Base-by-base conservation (phyloP, 106 monocot species). In the Amphibolis antarctica region DNA sequence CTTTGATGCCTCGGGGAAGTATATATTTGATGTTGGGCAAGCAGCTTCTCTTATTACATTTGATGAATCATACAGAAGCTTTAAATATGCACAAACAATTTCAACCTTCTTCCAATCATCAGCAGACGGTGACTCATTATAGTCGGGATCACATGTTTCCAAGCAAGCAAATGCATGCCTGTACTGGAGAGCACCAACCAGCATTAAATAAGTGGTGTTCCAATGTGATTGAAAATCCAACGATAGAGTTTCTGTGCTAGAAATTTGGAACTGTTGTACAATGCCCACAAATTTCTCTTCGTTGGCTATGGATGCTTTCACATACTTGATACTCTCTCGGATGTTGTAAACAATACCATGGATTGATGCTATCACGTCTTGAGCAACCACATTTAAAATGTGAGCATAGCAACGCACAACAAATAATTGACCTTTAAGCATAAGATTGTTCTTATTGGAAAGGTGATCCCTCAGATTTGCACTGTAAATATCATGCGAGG, bases 81-180 rank as follows among this genome's bases (percentile, higher is more conserved):
- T 88, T 36, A 93, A 68, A 45, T 62, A 86, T 19, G 67, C 59
- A 61, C 93, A 93, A 22, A 83, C 86, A 54, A 81, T 68, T 55
- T 93, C 93, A 28, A 93, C 86, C 61, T 75, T 93, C 58, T 74
- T 88, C 93, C 93, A 93, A 60, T 93, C 93, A 28, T 93, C 93
- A 0, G 67, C 10, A 0, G 88, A 86, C 9, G 93, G 93, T 42
- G 93, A 83, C 46, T 93, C 93, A 53, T 83, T 93, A 62, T 93
- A 93, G 42, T 80, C 72, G 51, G 81, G 85, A 67, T 86, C 88
- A 51, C 89, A 86, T 12, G 83, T 77, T 71, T 93, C 93, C 47
- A 93, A 60, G 15, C 64, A 67, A 55, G 80, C 63, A 63, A 93
- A 89, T 29, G 79, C 89, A 58, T 89, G 85, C 48, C 76, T 83